Percentiles rank a stretch among this genome's conserved stretches.
These are phyloP conservation scores for Eucalyptus dawsonii DNA, from an alignment of 345 rosid genomes.

Conservation along the genomic window DNA sequence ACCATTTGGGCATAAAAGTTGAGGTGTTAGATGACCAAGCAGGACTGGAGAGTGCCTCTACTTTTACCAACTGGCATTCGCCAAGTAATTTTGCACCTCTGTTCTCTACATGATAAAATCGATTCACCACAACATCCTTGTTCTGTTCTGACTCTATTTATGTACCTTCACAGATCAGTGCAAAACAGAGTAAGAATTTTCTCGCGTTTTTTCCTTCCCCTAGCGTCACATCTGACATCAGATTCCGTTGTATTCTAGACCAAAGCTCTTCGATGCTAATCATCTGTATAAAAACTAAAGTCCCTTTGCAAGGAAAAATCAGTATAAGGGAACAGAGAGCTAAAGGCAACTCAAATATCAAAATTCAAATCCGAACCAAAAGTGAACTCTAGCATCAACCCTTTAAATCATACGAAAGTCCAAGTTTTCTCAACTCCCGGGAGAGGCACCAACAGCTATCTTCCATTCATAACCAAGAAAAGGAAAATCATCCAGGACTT, in stretches of 20 bases:
- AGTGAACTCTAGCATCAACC: background rate
- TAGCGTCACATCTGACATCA: background rate
- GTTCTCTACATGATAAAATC: background rate
- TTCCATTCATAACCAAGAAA: background rate
- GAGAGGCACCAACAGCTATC: background rate
- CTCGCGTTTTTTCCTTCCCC: background rate
- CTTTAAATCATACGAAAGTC: background rate
- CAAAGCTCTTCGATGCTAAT: background rate
- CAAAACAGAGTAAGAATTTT: background rate
- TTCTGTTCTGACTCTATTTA: background rate
- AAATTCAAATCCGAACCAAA: background rate
- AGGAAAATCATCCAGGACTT: background rate
- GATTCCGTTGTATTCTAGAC: background rate
- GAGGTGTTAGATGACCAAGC: background rate
- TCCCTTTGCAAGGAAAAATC: background rate
- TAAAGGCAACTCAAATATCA: background rate
- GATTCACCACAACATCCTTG: background rate
- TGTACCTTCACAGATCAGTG: background rate
- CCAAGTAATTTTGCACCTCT: background rate
- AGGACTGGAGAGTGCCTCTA: background rate
- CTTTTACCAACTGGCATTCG: background rate
- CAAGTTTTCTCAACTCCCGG: background rate
- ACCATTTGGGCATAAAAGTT: background rate
- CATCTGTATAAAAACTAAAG: background rate
- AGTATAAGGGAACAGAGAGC: background rate